Conservation (phyloP, 2,329 filamentous ascomycete species). For the Alternaria brassicicola region DNA sequence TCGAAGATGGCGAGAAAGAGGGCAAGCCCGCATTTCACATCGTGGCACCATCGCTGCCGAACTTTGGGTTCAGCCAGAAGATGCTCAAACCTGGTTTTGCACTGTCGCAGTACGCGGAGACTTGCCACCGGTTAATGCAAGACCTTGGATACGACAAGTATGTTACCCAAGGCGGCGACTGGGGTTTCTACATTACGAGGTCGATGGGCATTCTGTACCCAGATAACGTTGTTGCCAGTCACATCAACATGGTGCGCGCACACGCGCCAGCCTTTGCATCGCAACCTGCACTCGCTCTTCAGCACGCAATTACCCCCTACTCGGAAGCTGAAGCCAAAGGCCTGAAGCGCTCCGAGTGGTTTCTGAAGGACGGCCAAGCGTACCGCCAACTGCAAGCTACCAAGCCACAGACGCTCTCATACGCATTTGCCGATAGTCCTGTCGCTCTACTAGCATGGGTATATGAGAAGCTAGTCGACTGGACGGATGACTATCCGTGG, state of each 20-base stretch:
- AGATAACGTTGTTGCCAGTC: conserved; percentile 62
- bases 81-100: conserved; percentile 63
- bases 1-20: conserved; percentile 42
- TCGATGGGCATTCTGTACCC: conserved; percentile 66
- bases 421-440: conserved; percentile 71
- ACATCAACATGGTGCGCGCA: conserved; percentile 66
- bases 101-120: conserved; percentile 66
- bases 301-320: conserved; percentile 63
- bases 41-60: conserved; percentile 61
- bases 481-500: conserved; percentile 75
- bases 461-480: conserved; percentile 79
- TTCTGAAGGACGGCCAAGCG: conserved; percentile 61
- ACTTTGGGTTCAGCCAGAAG: conserved; percentile 61
- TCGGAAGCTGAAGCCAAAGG: conserved; percentile 59
- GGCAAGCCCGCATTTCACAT: conserved; percentile 58
- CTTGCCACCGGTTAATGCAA: conserved; percentile 71
- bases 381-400: conserved; percentile 69
- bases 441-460: conserved; percentile 77
- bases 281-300: conserved; percentile 63
- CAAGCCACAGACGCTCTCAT: conserved; percentile 74
- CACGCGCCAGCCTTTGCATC: conserved; percentile 46
- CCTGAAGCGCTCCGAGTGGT: conserved; percentile 62
- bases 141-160: conserved; percentile 68
- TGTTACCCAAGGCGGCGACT: conserved; percentile 68
- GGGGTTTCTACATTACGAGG: conserved; percentile 71